Percentiles rank a stretch among this genome's conserved stretches.
Conservation (phyloP, 371 early-diverging fungal species). For the Mortierella sp. region DNA sequence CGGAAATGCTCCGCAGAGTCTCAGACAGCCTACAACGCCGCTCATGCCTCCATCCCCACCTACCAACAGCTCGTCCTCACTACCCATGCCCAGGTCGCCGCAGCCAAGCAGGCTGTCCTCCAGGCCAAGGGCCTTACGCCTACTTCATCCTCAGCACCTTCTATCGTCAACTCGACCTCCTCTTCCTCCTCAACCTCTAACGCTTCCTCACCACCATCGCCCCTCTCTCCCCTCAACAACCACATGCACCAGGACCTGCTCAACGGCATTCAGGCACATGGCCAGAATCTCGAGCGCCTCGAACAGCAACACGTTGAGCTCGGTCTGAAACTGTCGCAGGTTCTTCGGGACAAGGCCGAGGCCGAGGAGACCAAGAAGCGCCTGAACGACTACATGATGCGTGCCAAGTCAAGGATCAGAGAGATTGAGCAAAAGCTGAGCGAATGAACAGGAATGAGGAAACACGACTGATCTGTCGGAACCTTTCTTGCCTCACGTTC, state of each 20-base stretch:
- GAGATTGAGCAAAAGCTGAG: conserved; percentile 46
- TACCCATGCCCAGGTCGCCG: conserved; percentile 52
- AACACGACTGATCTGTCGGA: background rate
- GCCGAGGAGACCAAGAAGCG: conserved; percentile 55
- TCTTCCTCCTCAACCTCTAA: conserved; percentile 33
- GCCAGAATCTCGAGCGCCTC: conserved; percentile 20
- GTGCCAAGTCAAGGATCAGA: conserved; percentile 47
- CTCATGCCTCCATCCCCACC: conserved; percentile 48
- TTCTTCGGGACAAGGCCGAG: conserved; percentile 50
- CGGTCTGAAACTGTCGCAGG: conserved; percentile 39
- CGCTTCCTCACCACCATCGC: conserved; percentile 49
- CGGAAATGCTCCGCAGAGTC: conserved; percentile 31
- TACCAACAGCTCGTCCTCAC: conserved; percentile 52
- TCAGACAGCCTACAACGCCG: conserved; percentile 33
- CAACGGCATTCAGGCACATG: background rate
- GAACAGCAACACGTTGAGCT: conserved; percentile 45
- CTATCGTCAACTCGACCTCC: conserved; percentile 1
- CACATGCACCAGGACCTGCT: conserved; percentile 10
- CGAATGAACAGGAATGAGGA: conserved; percentile 20
- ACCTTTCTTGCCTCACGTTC: background rate
- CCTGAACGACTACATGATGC: conserved; percentile 38
- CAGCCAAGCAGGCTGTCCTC: conserved; percentile 46
- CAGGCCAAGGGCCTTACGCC: conserved; percentile 36
- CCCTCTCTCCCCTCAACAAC: conserved; percentile 34
- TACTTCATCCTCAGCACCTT: conserved; percentile 11